These are phyloP conservation scores for Metschnikowia colocasiae DNA, from an alignment of 805 yeast species.

Conservation along the genomic window DNA sequence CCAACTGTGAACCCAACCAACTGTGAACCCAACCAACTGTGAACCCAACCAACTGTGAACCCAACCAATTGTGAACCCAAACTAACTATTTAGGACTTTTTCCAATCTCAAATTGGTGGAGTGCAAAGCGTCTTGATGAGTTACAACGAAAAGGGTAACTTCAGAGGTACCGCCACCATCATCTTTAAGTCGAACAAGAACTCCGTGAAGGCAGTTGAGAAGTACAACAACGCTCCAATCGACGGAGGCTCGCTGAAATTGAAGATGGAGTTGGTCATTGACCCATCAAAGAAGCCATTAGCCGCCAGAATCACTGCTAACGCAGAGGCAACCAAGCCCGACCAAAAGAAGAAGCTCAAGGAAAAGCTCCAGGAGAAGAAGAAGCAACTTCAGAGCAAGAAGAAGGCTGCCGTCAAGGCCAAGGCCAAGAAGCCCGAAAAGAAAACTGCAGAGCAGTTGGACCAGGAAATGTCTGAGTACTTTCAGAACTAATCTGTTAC, in stretches of 20 bases:
- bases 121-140: constrained; percentile 66
- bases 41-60: background rate
- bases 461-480: constrained; percentile 97
- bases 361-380: constrained; percentile 20
- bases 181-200: constrained; percentile 63
- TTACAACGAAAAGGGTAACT: constrained; percentile 84
- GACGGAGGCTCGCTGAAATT: constrained; percentile 80
- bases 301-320: constrained; percentile 67
- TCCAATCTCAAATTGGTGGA: constrained; percentile 83
- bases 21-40: background rate
- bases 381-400: constrained; percentile 32
- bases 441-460: constrained; percentile 89
- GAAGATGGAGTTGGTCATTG: constrained; percentile 77
- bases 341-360: constrained; percentile 26
- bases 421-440: constrained; percentile 41
- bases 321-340: constrained; percentile 22
- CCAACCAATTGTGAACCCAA: background rate
- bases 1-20: no score
- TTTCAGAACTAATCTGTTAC: constrained; percentile 44
- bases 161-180: constrained; percentile 89
- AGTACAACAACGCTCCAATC: constrained; percentile 89
- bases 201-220: constrained; percentile 76
- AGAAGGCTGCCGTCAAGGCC: constrained; percentile 28
- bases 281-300: constrained; percentile 74
- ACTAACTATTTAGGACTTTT: constrained; percentile 70